Base-by-base conservation (phyloP, 257 asterid genomes). In the Scutellaria galericulata region DNA sequence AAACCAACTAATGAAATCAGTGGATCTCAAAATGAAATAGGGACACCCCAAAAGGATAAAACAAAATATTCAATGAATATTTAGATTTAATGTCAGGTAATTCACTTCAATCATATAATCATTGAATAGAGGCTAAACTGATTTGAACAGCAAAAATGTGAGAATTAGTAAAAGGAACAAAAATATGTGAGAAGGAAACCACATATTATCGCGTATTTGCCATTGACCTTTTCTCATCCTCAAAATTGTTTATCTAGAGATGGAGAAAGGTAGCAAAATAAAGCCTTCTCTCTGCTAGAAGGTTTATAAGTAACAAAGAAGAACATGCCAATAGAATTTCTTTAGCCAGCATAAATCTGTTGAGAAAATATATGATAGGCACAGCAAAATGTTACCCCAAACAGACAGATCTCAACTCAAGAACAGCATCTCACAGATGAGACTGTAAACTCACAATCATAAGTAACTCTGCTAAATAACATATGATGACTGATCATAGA, bases 301-400 rank as follows among this genome's bases (percentile, higher is more conserved):
- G 20, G 12, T 68, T 20, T n/a, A 22, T 24, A 27, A 45, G 42
- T 11, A 35, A 64, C 22, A 64, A 37, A 63, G 6, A 13, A 35
- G 63, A 46, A 59, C 55, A 61, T 52, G 44, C 9, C 68, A 57
- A 8, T 42, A 56, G 27, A 24, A 24, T 24, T 61, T 39, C 53
- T 63, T 78, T 8, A 51, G 57, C 64, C 44, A 64, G 44, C 31
- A 37, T 41, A 37, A 40, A 18, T 0, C 18, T 18, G 18, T 18
- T 18, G 18, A 18, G 18, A 18, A 18, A 37, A 35, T 31, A 13
- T n/a, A 48, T 10, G 47, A 20, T 20, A 41, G 42, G 56, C 61
- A 20, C 18, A 63, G 39, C 64, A 65, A 64, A 37, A 58, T 71
- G 51, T 27, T 15, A 64, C 58, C 63, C 58, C n/a, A 73, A 59